These are phyloP conservation scores for Strobilomyces confusus DNA, from an alignment of 768 basidiomycete genomes.

Conservation along the genomic window DNA sequence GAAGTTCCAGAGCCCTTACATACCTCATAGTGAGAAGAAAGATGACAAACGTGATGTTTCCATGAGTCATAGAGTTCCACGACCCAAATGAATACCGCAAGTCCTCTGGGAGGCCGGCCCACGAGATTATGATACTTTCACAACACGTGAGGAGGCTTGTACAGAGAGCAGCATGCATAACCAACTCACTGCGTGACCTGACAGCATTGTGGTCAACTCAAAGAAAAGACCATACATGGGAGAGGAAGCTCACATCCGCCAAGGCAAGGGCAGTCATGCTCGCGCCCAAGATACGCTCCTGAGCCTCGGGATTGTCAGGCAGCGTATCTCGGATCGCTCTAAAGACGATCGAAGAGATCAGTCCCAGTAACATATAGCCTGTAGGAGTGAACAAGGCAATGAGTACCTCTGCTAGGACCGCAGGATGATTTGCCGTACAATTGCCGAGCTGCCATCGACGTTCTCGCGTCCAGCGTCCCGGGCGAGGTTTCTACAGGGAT, in stretches of 20 bases:
- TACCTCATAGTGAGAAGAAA: constrained; percentile 58
- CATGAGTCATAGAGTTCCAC: constrained; percentile 76
- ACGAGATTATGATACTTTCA: constrained; percentile 53
- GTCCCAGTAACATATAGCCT: constrained; percentile 64
- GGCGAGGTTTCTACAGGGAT: constrained; percentile 41
- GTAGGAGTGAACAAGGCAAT: background rate
- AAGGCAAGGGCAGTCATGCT: constrained; percentile 59
- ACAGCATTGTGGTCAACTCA: background rate
- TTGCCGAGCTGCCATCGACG: constrained; percentile 65
- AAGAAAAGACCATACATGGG: background rate
- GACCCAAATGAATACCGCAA: constrained; percentile 44
- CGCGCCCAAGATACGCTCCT: constrained; percentile 67
- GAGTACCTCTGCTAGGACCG: background rate
- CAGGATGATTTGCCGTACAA: constrained; percentile 38
- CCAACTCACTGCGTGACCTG: constrained; percentile 60
- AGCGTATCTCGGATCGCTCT: constrained; percentile 62
- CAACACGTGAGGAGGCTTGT: constrained; percentile 2
- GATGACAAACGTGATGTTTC: constrained; percentile 65
- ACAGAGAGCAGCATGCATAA: background rate
- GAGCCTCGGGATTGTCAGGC: constrained; percentile 50
- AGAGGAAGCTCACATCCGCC: constrained; percentile 54
- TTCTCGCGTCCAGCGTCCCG: constrained; percentile 41
- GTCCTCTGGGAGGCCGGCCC: constrained; percentile 53
- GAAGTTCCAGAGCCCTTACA: background rate
- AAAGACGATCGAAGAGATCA: constrained; percentile 64